These are phyloP conservation scores for Conticribra guillardii DNA, from an alignment of 108 stramenopile species.

Conservation along the genomic window DNA sequence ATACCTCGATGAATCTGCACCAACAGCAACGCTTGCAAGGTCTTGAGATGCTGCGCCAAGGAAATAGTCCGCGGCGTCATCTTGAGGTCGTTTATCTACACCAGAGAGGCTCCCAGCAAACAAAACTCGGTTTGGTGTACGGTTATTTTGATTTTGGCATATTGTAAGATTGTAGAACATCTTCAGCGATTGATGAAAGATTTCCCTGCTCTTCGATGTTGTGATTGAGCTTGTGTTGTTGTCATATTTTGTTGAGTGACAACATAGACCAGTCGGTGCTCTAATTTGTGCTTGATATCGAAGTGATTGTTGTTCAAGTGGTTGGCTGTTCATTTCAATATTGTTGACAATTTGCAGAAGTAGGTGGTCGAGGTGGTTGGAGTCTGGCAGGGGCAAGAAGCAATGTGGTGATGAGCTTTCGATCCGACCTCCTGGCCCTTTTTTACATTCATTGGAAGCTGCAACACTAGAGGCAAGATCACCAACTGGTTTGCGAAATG, in stretches of 20 bases:
- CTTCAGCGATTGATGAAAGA: not conserved
- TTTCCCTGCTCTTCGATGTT: not conserved
- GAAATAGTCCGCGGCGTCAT: conserved; percentile 72
- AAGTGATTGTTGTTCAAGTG: not conserved
- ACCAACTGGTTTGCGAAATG: conserved; percentile 35
- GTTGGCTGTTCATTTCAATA: conserved; percentile 43
- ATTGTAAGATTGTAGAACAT: not conserved
- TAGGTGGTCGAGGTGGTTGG: conserved; percentile 65
- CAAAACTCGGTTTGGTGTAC: conserved; percentile 2
- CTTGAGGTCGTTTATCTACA: conserved; percentile 64
- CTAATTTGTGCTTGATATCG: conserved; percentile 4
- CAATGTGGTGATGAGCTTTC: conserved; percentile 21
- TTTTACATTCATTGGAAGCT: conserved; percentile 2
- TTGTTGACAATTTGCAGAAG: conserved; percentile 51
- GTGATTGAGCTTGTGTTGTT: conserved; percentile 13
- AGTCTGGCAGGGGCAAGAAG: conserved; percentile 70
- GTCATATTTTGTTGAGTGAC: conserved; percentile 4
- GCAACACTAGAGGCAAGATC: conserved; percentile 21
- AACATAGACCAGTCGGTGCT: not conserved
- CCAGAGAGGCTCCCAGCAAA: conserved; percentile 61
- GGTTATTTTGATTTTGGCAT: not conserved
- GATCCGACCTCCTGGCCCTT: conserved; percentile 24
- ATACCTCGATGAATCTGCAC: conserved; percentile 79
- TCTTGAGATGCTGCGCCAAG: conserved; percentile 70
- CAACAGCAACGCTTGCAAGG: conserved; percentile 69